A percentile compares a stretch with the other conserved stretches of the same genome.
These are phyloP conservation scores for Scutellospora calospora DNA, from an alignment of 371 early-diverging fungal species.

Conservation along the genomic window DNA sequence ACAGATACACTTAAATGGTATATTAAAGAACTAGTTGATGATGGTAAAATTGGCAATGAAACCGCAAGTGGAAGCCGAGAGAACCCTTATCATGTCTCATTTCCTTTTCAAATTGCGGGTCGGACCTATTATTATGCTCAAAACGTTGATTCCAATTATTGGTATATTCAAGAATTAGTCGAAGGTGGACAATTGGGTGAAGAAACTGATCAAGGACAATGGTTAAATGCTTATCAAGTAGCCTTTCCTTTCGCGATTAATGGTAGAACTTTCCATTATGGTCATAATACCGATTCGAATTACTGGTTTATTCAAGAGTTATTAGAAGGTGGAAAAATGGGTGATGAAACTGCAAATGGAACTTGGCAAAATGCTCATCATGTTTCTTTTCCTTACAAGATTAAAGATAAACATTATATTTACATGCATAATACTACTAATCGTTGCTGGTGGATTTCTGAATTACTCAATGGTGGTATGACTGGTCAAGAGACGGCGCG, in stretches of 20 bases:
- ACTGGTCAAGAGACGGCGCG: not conserved
- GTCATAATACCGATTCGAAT: not conserved
- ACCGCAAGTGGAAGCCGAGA: not conserved
- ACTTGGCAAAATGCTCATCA: not conserved
- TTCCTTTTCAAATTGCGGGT: not conserved
- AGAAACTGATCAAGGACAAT: not conserved
- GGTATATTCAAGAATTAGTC: slow-evolving; percentile 31
- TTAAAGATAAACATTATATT: slow-evolving; percentile 3
- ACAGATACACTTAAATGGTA: not conserved
- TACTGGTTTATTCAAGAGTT: slow-evolving; percentile 23
- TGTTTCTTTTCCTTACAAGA: not conserved
- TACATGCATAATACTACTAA: not conserved
- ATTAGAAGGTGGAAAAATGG: not conserved
- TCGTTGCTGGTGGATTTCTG: not conserved
- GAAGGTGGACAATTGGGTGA: slow-evolving; percentile 7
- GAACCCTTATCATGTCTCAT: slow-evolving; percentile 11
- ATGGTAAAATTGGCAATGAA: slow-evolving; percentile 10
- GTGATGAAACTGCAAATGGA: not conserved
- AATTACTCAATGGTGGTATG: slow-evolving; percentile 4
- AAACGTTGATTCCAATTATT: slow-evolving; percentile 5
- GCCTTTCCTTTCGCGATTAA: not conserved
- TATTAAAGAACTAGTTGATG: not conserved
- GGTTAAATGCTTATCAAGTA: not conserved
- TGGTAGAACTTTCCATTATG: not conserved
- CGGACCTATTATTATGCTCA: slow-evolving; percentile 5